A percentile compares a stretch with the other conserved stretches of the same genome.
These are phyloP conservation scores for Magnaporthales sp. DNA, from an alignment of 2,329 filamentous ascomycete genomes.

Conservation along the genomic window DNA sequence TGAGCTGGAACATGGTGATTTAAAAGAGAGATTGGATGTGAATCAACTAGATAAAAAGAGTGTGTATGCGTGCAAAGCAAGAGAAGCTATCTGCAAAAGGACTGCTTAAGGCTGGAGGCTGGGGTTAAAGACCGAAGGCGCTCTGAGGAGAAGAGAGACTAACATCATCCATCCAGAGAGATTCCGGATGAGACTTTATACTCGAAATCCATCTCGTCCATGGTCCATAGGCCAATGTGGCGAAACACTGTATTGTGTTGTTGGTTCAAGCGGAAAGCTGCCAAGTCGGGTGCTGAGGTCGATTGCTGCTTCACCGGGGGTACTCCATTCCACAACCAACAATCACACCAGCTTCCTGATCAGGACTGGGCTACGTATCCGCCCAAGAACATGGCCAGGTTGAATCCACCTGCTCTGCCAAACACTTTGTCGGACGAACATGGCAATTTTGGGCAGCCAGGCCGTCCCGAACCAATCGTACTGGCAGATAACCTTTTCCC, in stretches of 20 bases:
- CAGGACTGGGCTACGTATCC: no score
- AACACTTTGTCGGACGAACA: neutral
- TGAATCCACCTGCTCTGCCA: neutral
- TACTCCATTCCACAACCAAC: neutral
- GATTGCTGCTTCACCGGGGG: neutral
- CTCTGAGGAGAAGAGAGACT: neutral
- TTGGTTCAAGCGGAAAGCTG: neutral
- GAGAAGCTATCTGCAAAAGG: neutral
- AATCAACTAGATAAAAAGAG: neutral
- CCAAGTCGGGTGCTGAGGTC: neutral
- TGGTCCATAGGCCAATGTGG: neutral
- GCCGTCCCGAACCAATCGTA: neutral
- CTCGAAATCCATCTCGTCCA: neutral
- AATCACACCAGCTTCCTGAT: neutral
- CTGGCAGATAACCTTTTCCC: neutral
- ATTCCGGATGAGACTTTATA: neutral
- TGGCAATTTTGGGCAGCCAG: neutral
- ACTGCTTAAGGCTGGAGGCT: neutral
- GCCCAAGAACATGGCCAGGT: neutral
- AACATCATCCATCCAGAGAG: neutral
- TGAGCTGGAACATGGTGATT: conserved; percentile 4
- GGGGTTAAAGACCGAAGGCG: neutral
- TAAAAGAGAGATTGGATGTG: neutral
- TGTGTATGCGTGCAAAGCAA: neutral
- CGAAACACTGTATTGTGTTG: neutral